Base-by-base conservation (phyloP, 2,329 filamentous ascomycete genomes). In the Talaromyces sp. region DNA sequence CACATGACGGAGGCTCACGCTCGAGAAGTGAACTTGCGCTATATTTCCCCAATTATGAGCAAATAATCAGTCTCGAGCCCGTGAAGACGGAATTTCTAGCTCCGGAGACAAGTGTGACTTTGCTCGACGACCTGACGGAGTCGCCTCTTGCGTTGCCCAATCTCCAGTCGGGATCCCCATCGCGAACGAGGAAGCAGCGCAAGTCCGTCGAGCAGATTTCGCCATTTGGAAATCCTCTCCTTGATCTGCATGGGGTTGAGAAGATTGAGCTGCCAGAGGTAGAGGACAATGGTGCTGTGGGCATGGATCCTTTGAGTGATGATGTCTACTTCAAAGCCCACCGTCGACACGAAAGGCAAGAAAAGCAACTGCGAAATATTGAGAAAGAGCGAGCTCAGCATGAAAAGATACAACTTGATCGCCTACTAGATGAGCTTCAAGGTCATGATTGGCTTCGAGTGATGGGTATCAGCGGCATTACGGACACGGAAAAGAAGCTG, bases 21-120 rank as follows among this genome's bases (percentile, higher is more conserved):
- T 88, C 92, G 78, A 96, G 96, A 82, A 97, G 92, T 77, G 93
- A 97, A 72, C 83, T 98, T 65, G 88, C 92, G 40, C 85, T 87
- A 55, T 98, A 96, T 78, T 97, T 98, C 72, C 88, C 90, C 59
- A 93, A 96, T 71, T 98, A 96, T 76, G 93, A 97, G 76, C 91
- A 96, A 73, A 86, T 97, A 68, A 92, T 98, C 77, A 92, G 91
- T 66, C 91, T 96, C 72, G 88, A 91, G 66, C 86, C 88, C 42
- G 89, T 89, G 69, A 88, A 93, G 76, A 82, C 88, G 69, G 92
- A 95, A 73, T 79, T 90, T 55, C 79, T 96, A 44, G 88, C 88
- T 66, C 71, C 84, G 66, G 88, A 92, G 67, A 93, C 91, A 12
- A 86, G 86, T 50, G 88, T 96, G 68, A 78, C 90, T 65, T 79